A percentile compares a stretch with the other conserved stretches of the same genome.
phyloP scores from a whole-genome alignment of 345 rosid genomes.

The Erodium maritimum region DNA sequence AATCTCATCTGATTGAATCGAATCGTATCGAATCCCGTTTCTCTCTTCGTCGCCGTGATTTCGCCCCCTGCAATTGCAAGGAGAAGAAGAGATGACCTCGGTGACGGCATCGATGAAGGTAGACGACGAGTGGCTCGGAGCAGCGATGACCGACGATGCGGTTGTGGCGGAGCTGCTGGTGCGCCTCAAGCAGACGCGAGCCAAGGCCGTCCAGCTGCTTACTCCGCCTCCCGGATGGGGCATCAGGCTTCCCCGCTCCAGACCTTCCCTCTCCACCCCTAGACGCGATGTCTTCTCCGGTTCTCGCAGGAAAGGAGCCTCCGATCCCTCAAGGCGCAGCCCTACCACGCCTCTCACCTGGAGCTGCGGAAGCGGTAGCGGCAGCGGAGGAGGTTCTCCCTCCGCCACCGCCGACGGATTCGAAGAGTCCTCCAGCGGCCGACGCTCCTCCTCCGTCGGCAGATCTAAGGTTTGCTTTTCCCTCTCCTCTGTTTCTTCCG shows the following conservation, averaged over 20 bases:
- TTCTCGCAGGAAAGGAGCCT: constrained; percentile 21
- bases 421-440: constrained; percentile 36
- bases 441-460: constrained; percentile 32
- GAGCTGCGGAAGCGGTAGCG: constrained; percentile 33
- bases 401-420: constrained; percentile 46
- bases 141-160: constrained; percentile 32
- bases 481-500: not conserved
- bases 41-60: too few species aligned
- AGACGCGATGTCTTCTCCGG: constrained; percentile 20
- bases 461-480: constrained; percentile 55
- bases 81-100: not conserved
- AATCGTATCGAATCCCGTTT: not conserved
- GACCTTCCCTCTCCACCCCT: constrained; percentile 11
- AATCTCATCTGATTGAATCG: not conserved
- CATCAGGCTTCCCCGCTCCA: constrained; percentile 43
- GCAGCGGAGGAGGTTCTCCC: constrained; percentile 36
- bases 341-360: constrained; percentile 72
- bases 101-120: not conserved
- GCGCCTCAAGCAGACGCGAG: constrained; percentile 20
- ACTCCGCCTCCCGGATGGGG: constrained; percentile 42
- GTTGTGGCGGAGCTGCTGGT: constrained; percentile 30
- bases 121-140: constrained; percentile 26
- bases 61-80: too few species aligned
- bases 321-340: constrained; percentile 42
- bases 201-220: constrained; percentile 16